These are phyloP conservation scores for Sphagnum tenellum DNA, from an alignment of 225 moss, liverwort and hornwort genomes.

Conservation along the genomic window DNA sequence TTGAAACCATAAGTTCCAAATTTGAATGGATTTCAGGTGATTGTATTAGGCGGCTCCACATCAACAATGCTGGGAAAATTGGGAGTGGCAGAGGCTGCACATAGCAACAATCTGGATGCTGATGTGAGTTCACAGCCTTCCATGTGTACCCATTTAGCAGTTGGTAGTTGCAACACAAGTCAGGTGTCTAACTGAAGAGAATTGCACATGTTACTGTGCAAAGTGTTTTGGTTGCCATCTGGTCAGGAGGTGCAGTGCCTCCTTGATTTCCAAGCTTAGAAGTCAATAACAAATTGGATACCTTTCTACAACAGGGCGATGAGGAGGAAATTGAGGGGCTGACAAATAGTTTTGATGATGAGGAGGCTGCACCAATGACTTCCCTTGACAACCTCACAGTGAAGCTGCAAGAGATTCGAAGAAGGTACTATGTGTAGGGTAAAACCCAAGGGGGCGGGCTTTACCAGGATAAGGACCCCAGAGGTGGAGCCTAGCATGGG, in stretches of 20 bases:
- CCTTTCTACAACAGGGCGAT: constrained; percentile 17
- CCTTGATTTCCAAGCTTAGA: no score
- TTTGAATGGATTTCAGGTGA: constrained; percentile 36
- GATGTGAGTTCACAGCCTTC: constrained; percentile 24
- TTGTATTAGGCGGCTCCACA: constrained; percentile 86
- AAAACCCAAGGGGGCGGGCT: no score
- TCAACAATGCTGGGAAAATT: constrained; percentile 88
- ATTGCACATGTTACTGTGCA: no score
- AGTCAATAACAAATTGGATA: no score
- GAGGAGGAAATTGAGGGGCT: constrained; percentile 76
- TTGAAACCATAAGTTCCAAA: no score
- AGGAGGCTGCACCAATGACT: constrained; percentile 19
- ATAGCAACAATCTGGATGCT: constrained; percentile 16
- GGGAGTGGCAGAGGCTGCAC: constrained; percentile 72
- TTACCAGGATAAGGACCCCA: no score
- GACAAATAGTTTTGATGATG: constrained; percentile 32
- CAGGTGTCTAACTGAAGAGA: no score
- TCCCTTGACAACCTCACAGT: constrained; percentile 61
- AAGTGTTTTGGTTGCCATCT: no score
- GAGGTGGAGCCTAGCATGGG: no score
- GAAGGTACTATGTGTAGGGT: constrained; percentile 30
- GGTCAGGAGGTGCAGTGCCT: no score
- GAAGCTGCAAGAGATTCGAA: constrained; percentile 87
- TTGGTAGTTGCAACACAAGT: background rate
- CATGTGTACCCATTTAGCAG: constrained; percentile 5